phyloP scores from a whole-genome alignment of 345 rosid genomes.

The Theobroma cacao region DNA sequence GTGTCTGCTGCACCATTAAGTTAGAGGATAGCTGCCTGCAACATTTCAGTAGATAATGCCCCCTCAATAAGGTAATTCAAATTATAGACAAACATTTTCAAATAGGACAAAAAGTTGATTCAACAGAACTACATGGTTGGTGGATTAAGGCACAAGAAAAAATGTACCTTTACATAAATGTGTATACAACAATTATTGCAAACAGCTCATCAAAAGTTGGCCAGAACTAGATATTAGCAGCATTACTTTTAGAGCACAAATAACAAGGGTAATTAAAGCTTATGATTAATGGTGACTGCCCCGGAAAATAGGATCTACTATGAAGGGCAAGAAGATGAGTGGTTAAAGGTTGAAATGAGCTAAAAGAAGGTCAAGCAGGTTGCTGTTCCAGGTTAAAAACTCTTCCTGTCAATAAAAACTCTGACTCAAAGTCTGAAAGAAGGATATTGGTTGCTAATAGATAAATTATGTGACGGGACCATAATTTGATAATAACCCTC shows the following conservation, averaged over 20 bases:
- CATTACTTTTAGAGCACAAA: neutral
- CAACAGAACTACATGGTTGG: neutral
- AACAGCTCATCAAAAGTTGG: neutral
- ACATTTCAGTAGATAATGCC: constrained; percentile 13
- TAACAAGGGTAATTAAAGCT: neutral
- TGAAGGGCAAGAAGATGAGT: neutral
- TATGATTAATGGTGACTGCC: neutral
- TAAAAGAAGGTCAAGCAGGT: neutral
- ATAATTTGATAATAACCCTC: neutral
- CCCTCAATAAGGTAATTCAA: constrained; percentile 6
- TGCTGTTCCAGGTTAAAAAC: neutral
- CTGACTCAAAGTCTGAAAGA: neutral
- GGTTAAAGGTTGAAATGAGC: neutral
- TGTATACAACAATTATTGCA: neutral
- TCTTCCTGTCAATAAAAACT: neutral
- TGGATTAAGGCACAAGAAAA: constrained; percentile 3
- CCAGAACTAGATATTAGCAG: neutral
- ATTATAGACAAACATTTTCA: neutral
- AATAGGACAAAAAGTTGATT: neutral
- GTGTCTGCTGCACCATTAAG: constrained; percentile 36
- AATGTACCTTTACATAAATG: neutral
- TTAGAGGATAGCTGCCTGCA: constrained; percentile 53
- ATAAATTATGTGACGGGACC: neutral
- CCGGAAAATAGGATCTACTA: neutral
- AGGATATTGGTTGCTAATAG: neutral